These are phyloP conservation scores for Globisporangium perplexum DNA, from an alignment of 352 stramenopile species.

Conservation along the genomic window DNA sequence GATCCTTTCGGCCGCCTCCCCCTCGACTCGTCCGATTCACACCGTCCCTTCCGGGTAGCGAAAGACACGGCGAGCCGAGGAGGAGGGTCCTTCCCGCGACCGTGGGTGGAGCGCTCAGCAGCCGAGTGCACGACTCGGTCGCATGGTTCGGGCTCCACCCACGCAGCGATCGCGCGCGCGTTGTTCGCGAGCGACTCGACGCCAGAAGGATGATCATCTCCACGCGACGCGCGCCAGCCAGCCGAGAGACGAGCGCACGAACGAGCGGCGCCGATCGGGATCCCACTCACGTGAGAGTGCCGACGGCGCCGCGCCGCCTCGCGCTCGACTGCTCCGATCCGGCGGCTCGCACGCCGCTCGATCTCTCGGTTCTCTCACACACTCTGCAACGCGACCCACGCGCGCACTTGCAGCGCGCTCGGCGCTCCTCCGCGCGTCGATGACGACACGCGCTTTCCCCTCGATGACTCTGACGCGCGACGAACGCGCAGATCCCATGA, in stretches of 20 bases:
- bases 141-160: neutral
- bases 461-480: neutral
- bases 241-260: neutral
- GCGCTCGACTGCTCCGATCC: neutral
- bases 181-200: neutral
- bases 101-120: neutral
- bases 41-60: conserved; percentile 11
- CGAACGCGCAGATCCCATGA: neutral
- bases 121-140: too few relatives aligned
- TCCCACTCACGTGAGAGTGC: neutral
- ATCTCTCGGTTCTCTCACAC: neutral
- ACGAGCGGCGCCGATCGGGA: neutral
- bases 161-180: neutral
- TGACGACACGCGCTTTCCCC: too few relatives aligned
- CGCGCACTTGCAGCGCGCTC: too few relatives aligned
- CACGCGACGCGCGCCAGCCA: conserved; percentile 8
- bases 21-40: conserved; percentile 8
- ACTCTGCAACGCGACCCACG: neutral
- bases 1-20: conserved; percentile 7
- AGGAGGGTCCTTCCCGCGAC: neutral
- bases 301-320: too few relatives aligned
- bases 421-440: too few relatives aligned
- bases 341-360: neutral
- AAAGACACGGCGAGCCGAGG: conserved; percentile 4
- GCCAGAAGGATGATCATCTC: conserved; percentile 1